Evolutionary conservation across 495 filamentous ascomycete species (phyloP).

Genomic region (Daldinia concentrica): DNA sequence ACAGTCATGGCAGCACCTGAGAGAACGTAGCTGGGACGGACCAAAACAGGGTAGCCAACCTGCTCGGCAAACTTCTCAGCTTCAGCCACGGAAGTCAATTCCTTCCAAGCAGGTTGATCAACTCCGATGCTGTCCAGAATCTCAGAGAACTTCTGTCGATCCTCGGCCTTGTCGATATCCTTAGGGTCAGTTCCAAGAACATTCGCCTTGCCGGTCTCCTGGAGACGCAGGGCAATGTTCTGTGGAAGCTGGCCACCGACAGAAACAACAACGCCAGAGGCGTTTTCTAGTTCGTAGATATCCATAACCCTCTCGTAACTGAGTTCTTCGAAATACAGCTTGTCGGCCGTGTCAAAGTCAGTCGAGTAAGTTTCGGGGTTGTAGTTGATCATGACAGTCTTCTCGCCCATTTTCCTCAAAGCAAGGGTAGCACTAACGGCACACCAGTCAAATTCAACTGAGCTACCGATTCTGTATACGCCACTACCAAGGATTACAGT

Average conservation of each 20-base stretch:
- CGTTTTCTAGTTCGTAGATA: constrained; percentile 92
- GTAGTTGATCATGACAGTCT: constrained; percentile 98
- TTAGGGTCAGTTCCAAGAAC: constrained; percentile 90
- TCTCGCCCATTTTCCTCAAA: constrained; percentile 88
- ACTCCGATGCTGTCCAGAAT: constrained; percentile 95
- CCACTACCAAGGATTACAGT: constrained; percentile 90
- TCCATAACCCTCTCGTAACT: constrained; percentile 99
- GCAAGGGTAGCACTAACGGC: constrained; percentile 93
- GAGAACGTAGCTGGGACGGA: constrained; percentile 95
- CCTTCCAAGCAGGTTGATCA: constrained; percentile 97
- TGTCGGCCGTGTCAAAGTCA: constrained; percentile 94
- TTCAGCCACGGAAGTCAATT: constrained; percentile 89
- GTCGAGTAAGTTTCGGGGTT: constrained; percentile 91
- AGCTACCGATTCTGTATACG: constrained; percentile 96
- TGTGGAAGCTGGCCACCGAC: constrained; percentile 96
- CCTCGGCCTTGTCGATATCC: constrained; percentile 97
- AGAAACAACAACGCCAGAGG: constrained; percentile 90
- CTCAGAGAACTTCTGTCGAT: constrained; percentile 97
- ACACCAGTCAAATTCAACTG: constrained; percentile 99
- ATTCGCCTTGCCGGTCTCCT: constrained; percentile 87
- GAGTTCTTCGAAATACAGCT: constrained; percentile 95
- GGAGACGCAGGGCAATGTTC: constrained; percentile 95
- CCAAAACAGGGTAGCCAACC: constrained; percentile 92
- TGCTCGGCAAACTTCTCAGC: constrained; percentile 85
- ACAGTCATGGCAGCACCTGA: constrained; percentile 99